phyloP scores from a whole-genome alignment of 139 green algal genomes.

The Spirogloea muscicola region DNA sequence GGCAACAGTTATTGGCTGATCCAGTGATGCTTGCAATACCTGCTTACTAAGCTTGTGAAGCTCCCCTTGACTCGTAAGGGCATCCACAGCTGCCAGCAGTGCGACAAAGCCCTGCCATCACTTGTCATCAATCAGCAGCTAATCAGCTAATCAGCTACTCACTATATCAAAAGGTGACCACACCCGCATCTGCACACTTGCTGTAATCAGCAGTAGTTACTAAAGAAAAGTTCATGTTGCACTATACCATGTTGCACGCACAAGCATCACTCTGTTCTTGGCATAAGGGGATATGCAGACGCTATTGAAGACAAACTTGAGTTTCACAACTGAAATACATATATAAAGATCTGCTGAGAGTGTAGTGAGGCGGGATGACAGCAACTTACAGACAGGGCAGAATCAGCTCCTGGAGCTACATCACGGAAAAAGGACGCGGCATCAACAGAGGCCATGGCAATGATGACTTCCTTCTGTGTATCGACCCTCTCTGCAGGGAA shows the following conservation, averaged over 20 bases:
- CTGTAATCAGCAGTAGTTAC: not conserved
- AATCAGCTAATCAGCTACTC: not conserved
- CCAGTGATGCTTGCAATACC: too few species aligned
- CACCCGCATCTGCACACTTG: not conserved
- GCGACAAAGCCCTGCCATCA: slow-evolving; percentile 5
- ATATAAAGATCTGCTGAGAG: too few species aligned
- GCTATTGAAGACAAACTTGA: too few species aligned
- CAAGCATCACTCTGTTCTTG: too few species aligned
- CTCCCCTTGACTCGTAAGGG: not conserved
- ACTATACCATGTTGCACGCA: too few species aligned
- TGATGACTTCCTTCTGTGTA: slow-evolving; percentile 9
- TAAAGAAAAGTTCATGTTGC: too few species aligned
- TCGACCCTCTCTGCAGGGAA: not conserved
- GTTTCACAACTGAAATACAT: too few species aligned
- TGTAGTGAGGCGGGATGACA: too few species aligned
- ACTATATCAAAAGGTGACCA: not conserved
- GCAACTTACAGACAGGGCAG: slow-evolving; percentile 34
- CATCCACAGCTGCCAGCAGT: slow-evolving; percentile 10
- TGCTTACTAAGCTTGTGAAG: slow-evolving; percentile 4
- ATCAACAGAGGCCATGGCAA: slow-evolving; percentile 37
- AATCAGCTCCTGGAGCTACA: slow-evolving; percentile 21
- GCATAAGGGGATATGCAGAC: too few species aligned
- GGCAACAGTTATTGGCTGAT: not conserved
- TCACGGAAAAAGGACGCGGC: slow-evolving; percentile 32
- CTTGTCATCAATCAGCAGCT: not conserved